phyloP scores from a whole-genome alignment of 495 filamentous ascomycete species.

The Cenococcum geophilum region DNA sequence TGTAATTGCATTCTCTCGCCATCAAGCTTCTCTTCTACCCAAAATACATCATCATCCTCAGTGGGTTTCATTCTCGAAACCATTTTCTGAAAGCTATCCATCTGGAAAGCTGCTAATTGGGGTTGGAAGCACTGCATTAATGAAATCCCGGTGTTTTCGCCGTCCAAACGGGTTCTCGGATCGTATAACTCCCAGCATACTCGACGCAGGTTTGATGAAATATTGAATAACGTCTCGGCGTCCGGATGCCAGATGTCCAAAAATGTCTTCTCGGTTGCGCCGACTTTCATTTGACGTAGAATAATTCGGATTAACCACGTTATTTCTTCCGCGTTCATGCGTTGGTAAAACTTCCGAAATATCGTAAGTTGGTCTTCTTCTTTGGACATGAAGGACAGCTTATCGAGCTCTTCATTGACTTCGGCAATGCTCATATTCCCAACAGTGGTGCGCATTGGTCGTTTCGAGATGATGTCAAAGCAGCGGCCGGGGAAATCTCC shows the following conservation, averaged over 20 bases:
- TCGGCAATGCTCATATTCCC: slow-evolving; percentile 80
- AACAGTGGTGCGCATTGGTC: slow-evolving; percentile 64
- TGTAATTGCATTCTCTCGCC: slow-evolving; percentile 97
- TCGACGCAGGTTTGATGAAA: slow-evolving; percentile 80
- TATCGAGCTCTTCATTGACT: slow-evolving; percentile 82
- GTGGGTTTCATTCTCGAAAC: slow-evolving; percentile 63
- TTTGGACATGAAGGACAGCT: slow-evolving; percentile 64
- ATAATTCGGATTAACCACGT: slow-evolving; percentile 95
- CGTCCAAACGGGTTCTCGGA: slow-evolving; percentile 64
- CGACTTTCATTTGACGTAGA: slow-evolving; percentile 95
- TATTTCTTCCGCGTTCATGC: slow-evolving; percentile 89
- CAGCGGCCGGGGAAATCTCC: slow-evolving; percentile 91
- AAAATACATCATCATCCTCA: slow-evolving; percentile 70
- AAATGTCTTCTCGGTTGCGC: slow-evolving; percentile 88
- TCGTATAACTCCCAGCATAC: slow-evolving; percentile 95
- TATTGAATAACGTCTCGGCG: slow-evolving; percentile 81
- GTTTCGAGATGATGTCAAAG: slow-evolving; percentile 77
- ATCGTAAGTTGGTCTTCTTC: slow-evolving; percentile 79
- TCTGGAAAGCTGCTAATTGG: slow-evolving; percentile 92
- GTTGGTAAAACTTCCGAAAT: slow-evolving; percentile 72
- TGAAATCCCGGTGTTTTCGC: slow-evolving; percentile 64
- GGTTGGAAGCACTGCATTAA: slow-evolving; percentile 98
- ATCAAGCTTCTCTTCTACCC: slow-evolving; percentile 97
- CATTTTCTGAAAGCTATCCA: slow-evolving; percentile 81
- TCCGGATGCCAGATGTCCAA: slow-evolving; percentile 92